Conservation (phyloP, 1,139 yeast genomes). For the Wickerhamiella infanticola region DNA sequence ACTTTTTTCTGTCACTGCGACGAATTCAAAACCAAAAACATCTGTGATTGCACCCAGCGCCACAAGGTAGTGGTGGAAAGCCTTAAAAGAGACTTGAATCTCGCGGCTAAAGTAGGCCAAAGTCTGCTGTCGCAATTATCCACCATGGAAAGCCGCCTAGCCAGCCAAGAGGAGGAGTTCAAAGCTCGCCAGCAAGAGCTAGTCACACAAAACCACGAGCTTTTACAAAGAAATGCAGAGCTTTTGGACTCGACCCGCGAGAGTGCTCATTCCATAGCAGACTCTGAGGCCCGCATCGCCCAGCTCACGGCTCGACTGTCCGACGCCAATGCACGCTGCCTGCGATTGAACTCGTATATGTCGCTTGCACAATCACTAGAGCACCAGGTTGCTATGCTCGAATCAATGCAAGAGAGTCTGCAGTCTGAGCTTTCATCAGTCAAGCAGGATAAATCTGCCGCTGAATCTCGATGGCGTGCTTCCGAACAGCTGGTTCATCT, state of each 20-base stretch:
- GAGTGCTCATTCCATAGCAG: slow-evolving; percentile 7
- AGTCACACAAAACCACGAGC: slow-evolving; percentile 6
- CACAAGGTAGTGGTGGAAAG: slow-evolving; percentile 8
- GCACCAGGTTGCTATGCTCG: slow-evolving; percentile 12
- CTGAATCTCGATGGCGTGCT: background rate
- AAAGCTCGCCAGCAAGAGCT: slow-evolving; percentile 7
- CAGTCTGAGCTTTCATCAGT: slow-evolving; percentile 9
- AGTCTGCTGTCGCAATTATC: slow-evolving; percentile 13
- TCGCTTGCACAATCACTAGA: slow-evolving; percentile 12
- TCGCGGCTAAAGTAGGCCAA: slow-evolving; percentile 15
- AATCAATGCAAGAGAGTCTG: slow-evolving; percentile 10
- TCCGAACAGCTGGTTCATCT: background rate
- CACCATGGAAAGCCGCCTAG: slow-evolving; percentile 8
- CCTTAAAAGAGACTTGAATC: slow-evolving; percentile 13
- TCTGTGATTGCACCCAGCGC: background rate
- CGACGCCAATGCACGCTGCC: slow-evolving; percentile 8
- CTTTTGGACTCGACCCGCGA: slow-evolving; percentile 10
- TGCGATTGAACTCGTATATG: slow-evolving; percentile 9
- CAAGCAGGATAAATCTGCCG: background rate
- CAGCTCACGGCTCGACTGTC: slow-evolving; percentile 6
- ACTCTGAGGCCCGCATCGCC: slow-evolving; percentile 10
- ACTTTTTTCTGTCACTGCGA: background rate
- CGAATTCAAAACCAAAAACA: background rate
- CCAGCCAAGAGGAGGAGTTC: slow-evolving; percentile 5
- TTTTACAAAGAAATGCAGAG: slow-evolving; percentile 9